These are phyloP conservation scores for Plasmopara muralis DNA, from an alignment of 352 stramenopile genomes.

Conservation along the genomic window DNA sequence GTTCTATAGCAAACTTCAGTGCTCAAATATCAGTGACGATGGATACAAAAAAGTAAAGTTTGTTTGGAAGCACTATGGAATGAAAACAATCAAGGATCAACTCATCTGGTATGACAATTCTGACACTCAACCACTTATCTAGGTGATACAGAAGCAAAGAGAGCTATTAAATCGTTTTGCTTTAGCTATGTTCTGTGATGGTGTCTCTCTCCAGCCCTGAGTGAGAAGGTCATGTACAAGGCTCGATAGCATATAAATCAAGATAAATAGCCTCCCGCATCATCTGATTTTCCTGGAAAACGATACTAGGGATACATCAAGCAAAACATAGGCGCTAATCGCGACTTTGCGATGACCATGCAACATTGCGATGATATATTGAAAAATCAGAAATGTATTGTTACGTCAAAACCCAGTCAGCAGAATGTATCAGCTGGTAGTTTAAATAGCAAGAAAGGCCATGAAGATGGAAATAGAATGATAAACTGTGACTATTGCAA, in stretches of 20 bases:
- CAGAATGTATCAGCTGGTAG: background rate
- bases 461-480: background rate
- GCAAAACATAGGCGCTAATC: background rate
- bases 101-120: background rate
- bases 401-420: background rate
- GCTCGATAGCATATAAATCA: background rate
- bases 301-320: background rate
- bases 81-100: background rate
- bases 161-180: background rate
- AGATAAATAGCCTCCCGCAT: background rate
- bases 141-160: background rate
- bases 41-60: background rate
- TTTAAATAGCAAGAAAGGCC: background rate
- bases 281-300: background rate
- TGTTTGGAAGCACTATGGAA: too few species aligned
- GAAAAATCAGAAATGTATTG: background rate
- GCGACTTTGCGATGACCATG: background rate
- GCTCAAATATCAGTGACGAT: background rate
- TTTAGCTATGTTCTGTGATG: background rate
- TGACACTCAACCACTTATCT: background rate
- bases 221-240: background rate
- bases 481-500: background rate
- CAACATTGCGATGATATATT: background rate
- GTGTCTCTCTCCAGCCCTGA: background rate
- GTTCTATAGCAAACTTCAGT: background rate